Conservation (phyloP, 108 stramenopile species). For the Poteriospumella lacustris region DNA sequence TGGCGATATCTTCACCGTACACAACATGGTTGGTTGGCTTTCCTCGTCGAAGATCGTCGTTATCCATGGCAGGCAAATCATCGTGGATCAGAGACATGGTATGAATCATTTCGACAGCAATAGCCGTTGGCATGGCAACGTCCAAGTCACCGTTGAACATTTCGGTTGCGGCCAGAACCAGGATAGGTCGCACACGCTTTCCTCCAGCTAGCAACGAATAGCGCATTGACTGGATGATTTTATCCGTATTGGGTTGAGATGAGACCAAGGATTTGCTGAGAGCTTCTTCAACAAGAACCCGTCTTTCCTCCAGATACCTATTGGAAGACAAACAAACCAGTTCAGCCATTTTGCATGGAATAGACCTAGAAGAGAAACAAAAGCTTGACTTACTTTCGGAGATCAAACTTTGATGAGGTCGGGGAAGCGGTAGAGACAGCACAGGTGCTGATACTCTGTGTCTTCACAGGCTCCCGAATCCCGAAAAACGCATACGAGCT, state of each 20-base stretch:
- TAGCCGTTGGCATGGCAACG: conserved; percentile 79
- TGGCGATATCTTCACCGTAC: conserved; percentile 91
- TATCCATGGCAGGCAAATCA: conserved; percentile 89
- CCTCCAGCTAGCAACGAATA: conserved; percentile 93
- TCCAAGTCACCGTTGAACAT: conserved; percentile 74
- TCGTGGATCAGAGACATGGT: conserved; percentile 95
- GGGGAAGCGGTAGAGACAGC: not conserved
- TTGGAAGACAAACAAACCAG: conserved; percentile 28
- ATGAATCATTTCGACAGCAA: conserved; percentile 94
- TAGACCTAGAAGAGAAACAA: not conserved
- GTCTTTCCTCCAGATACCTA: conserved; percentile 73
- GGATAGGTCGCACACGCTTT: conserved; percentile 85
- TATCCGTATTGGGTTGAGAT: conserved; percentile 58
- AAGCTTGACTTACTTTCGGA: not conserved
- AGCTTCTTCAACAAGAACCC: conserved; percentile 70
- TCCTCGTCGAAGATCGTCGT: conserved; percentile 84
- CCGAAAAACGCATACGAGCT: not conserved
- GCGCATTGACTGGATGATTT: conserved; percentile 82
- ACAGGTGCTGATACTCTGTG: not conserved
- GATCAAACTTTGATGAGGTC: not conserved
- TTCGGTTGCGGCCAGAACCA: conserved; percentile 83
- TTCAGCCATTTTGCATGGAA: not conserved
- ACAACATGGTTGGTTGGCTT: conserved; percentile 86
- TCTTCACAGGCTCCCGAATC: not conserved
- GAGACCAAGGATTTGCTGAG: conserved; percentile 64